Evolutionary conservation across 192 early-diverging fungal species (phyloP).

Genomic region (Coemansia sp.): DNA sequence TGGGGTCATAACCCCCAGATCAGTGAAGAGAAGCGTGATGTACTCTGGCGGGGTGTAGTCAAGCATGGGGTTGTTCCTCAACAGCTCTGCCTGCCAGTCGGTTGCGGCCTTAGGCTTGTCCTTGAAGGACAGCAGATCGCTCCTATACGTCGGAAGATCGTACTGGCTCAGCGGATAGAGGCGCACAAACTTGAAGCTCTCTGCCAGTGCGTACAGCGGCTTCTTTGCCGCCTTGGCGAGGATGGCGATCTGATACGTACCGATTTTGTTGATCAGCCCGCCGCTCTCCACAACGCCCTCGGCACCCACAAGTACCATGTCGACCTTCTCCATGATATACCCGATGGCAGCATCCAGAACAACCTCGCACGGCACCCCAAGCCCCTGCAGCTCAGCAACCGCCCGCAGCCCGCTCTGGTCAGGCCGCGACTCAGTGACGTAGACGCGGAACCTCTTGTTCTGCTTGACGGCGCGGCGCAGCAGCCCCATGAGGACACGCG

Average conservation of each 20-base stretch:
- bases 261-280: conserved; percentile 95
- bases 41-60: conserved; percentile 94
- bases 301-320: conserved; percentile 95
- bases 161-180: conserved; percentile 94
- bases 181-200: conserved; percentile 97
- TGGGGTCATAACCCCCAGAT: conserved; percentile 89
- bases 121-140: conserved; percentile 68
- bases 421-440: conserved; percentile 88
- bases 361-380: conserved; percentile 80
- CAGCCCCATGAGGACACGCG: conserved; percentile 87
- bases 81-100: conserved; percentile 47
- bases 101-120: conserved; percentile 28
- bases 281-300: conserved; percentile 98
- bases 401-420: conserved; percentile 60
- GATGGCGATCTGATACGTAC: conserved; percentile 93
- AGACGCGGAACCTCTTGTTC: conserved; percentile 89
- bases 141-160: conserved; percentile 79
- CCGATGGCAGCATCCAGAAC: conserved; percentile 91
- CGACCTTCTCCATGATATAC: conserved; percentile 93
- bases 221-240: conserved; percentile 93
- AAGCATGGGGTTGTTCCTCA: conserved; percentile 68
- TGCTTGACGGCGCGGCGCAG: conserved; percentile 68
- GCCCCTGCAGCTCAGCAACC: conserved; percentile 64
- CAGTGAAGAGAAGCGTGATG: conserved; percentile 86
- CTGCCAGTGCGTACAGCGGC: conserved; percentile 92